phyloP scores from a whole-genome alignment of 257 asterid species.

The Petunia axillaris region DNA sequence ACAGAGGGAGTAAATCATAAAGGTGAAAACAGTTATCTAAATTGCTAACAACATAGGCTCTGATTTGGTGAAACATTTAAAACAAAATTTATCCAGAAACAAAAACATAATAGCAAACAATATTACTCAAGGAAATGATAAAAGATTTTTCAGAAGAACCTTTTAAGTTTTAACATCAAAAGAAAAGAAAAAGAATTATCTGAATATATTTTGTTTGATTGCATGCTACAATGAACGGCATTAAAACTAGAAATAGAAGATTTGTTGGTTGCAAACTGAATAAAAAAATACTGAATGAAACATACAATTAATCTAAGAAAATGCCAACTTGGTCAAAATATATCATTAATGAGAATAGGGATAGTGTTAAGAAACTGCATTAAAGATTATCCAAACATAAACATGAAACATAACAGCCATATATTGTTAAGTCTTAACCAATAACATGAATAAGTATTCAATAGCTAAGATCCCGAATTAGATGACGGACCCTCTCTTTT shows the following conservation, averaged over 20 bases:
- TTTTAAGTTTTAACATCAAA: background rate
- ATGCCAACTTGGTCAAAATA: too few relatives aligned
- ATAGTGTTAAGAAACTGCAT: too few relatives aligned
- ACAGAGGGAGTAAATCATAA: background rate
- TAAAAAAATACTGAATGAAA: too few relatives aligned
- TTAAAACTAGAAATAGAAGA: background rate
- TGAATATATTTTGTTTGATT: background rate
- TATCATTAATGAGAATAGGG: too few relatives aligned
- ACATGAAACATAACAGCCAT: too few relatives aligned
- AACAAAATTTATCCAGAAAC: background rate
- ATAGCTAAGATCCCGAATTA: too few relatives aligned
- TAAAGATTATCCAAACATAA: too few relatives aligned
- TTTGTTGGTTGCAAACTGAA: background rate
- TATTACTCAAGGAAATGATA: background rate
- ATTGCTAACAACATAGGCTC: background rate
- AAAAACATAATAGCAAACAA: background rate
- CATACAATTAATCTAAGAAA: too few relatives aligned
- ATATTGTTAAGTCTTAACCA: too few relatives aligned
- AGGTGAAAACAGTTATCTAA: background rate
- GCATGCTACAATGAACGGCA: background rate
- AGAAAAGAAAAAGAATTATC: background rate
- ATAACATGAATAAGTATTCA: too few relatives aligned
- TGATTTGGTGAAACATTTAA: constrained; percentile 14
- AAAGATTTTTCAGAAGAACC: background rate
- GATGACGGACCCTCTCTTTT: too few relatives aligned